phyloP scores from a whole-genome alignment of 768 basidiomycete species.

The Mycena vulgaris region DNA sequence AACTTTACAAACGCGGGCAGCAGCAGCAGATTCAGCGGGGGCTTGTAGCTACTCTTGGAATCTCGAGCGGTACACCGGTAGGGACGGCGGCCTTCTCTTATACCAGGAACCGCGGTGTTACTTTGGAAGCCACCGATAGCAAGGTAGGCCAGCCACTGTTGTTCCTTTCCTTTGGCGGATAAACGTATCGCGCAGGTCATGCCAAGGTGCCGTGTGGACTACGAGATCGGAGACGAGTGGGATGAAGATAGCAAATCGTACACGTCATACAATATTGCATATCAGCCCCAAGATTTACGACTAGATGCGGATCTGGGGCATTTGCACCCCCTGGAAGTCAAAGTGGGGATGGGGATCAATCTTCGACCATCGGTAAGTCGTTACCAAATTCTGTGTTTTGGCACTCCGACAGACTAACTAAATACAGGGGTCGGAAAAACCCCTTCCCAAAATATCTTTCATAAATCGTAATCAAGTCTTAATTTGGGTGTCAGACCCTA shows the following conservation, averaged over 20 bases:
- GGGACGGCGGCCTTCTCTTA: conserved; percentile 3
- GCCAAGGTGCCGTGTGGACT: conserved; percentile 9
- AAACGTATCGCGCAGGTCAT: conserved; percentile 2
- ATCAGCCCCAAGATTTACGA: not conserved
- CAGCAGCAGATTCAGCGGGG: conserved; percentile 12
- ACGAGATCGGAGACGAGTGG: conserved; percentile 11
- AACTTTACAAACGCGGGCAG: conserved; percentile 4
- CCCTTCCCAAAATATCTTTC: too few relatives aligned
- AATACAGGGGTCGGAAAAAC: not conserved
- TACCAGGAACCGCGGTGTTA: not conserved
- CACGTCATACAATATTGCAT: conserved; percentile 6
- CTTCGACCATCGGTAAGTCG: not conserved
- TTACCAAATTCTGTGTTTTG: not conserved
- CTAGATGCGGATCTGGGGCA: not conserved
- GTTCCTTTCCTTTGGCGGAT: too few relatives aligned
- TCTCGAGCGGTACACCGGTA: not conserved
- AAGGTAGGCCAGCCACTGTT: not conserved
- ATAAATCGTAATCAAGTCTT: too few relatives aligned
- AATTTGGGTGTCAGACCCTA: too few relatives aligned
- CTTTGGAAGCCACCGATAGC: conserved; percentile 10
- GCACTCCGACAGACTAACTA: too few relatives aligned
- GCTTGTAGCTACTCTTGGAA: not conserved
- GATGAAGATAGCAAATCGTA: conserved; percentile 14
- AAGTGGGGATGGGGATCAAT: conserved; percentile 22
- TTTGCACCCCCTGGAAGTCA: conserved; percentile 7